Evolutionary conservation across 2,329 filamentous ascomycete genomes (phyloP).

Genomic region (Colletotrichum sp.): DNA sequence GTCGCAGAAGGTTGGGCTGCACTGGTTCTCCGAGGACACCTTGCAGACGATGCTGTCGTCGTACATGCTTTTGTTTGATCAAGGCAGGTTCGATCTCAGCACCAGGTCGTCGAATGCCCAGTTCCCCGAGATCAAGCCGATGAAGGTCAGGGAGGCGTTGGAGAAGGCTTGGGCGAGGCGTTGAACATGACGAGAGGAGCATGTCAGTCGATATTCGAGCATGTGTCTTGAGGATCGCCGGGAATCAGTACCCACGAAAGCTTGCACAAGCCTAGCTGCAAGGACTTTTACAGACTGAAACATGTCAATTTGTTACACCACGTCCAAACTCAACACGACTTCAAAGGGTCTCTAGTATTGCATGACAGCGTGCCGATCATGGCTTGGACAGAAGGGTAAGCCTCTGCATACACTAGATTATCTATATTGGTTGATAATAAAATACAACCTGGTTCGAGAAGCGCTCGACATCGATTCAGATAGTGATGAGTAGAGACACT

Average conservation of each 20-base stretch:
- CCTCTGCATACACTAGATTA: too few species aligned
- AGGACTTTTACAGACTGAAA: too few species aligned
- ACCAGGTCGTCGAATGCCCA: not conserved
- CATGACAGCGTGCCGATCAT: too few species aligned
- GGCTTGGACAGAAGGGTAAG: too few species aligned
- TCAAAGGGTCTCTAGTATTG: too few species aligned
- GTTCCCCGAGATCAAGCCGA: not conserved
- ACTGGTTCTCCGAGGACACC: not conserved
- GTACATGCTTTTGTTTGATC: not conserved
- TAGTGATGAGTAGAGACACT: not conserved
- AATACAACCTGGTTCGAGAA: not conserved
- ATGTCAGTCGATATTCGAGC: too few species aligned
- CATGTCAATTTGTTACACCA: too few species aligned
- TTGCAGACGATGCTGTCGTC: not conserved
- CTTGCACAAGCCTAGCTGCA: too few species aligned
- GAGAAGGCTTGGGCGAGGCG: not conserved
- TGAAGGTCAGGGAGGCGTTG: not conserved
- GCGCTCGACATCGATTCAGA: not conserved
- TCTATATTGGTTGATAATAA: too few species aligned
- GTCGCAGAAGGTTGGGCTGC: not conserved
- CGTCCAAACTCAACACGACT: too few species aligned
- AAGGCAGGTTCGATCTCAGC: not conserved
- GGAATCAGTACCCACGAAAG: not conserved
- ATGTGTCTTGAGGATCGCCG: too few species aligned
- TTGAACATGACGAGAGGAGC: not conserved